Percentiles rank a stretch among this genome's conserved stretches.
These are phyloP conservation scores for Penicillium sp. DNA, from an alignment of 2,329 filamentous ascomycete genomes.

Conservation along the genomic window DNA sequence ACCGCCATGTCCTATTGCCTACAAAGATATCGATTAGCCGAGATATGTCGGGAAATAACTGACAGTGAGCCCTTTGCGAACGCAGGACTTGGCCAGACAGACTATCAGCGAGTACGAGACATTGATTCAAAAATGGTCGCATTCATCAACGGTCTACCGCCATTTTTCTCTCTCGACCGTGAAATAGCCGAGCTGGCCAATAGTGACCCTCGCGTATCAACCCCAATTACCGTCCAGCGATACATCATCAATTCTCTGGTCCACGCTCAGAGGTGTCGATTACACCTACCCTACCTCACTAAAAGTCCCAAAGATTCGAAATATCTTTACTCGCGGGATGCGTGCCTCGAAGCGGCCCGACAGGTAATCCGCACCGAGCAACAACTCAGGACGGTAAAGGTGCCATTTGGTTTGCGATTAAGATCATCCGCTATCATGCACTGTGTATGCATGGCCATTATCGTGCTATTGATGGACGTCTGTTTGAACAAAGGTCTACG, in stretches of 20 bases:
- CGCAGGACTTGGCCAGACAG: constrained; percentile 12
- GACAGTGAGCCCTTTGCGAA: constrained; percentile 36
- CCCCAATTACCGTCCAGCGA: constrained; percentile 35
- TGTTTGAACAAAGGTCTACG: constrained; percentile 34
- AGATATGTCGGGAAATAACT: constrained; percentile 42
- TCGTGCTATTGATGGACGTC: constrained; percentile 45
- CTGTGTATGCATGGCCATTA: constrained; percentile 43
- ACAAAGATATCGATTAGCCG: constrained; percentile 38
- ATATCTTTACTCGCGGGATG: constrained; percentile 38
- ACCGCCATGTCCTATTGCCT: constrained; percentile 47
- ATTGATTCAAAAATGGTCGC: constrained; percentile 39
- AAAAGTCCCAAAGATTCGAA: constrained; percentile 31
- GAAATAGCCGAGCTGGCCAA: constrained; percentile 3
- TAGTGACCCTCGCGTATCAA: constrained; percentile 11
- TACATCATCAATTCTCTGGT: constrained; percentile 41
- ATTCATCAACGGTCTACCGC: constrained; percentile 36
- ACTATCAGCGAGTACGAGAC: constrained; percentile 37
- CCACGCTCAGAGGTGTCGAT: constrained; percentile 40
- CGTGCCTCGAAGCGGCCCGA: constrained; percentile 41
- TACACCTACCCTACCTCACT: constrained; percentile 44
- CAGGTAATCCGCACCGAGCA: constrained; percentile 33
- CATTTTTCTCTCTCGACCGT: constrained; percentile 36
- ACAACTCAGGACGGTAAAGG: constrained; percentile 22
- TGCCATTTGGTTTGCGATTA: constrained; percentile 30
- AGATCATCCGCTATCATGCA: constrained; percentile 35